These are phyloP conservation scores for Penicillium silybi DNA, from an alignment of 495 filamentous ascomycete genomes.

Conservation along the genomic window DNA sequence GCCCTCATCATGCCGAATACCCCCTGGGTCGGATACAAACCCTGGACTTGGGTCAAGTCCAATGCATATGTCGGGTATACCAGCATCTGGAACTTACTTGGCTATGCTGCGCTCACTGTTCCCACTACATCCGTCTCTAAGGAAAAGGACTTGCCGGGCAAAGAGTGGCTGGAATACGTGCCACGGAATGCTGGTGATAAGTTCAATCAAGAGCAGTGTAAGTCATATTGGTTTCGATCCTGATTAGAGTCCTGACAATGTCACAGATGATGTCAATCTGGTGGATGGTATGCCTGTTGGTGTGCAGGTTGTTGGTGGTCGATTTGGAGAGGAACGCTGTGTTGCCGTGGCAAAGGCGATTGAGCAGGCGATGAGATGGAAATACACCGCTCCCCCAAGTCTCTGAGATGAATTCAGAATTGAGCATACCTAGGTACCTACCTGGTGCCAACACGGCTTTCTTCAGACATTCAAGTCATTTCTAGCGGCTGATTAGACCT, in stretches of 20 bases:
- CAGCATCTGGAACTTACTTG: constrained; percentile 63
- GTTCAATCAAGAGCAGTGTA: constrained; percentile 45
- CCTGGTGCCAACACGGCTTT: too few species aligned
- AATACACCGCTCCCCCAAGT: constrained; percentile 3
- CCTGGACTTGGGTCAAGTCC: constrained; percentile 47
- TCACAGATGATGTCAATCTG: constrained; percentile 38
- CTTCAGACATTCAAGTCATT: too few species aligned
- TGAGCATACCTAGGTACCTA: too few species aligned
- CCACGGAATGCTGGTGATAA: constrained; percentile 38
- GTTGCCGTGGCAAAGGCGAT: constrained; percentile 43
- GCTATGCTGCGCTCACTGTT: constrained; percentile 58
- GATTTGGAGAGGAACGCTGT: constrained; percentile 46
- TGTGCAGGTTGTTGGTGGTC: constrained; percentile 51
- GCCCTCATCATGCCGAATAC: constrained; percentile 60
- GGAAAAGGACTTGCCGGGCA: constrained; percentile 22
- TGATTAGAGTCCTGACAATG: not conserved
- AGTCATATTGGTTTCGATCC: not conserved
- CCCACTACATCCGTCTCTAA: constrained; percentile 43
- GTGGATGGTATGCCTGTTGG: constrained; percentile 51
- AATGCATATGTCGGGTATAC: constrained; percentile 61
- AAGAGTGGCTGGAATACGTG: constrained; percentile 31
- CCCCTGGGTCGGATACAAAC: constrained; percentile 50
- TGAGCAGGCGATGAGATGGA: constrained; percentile 20
- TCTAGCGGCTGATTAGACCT: too few species aligned
- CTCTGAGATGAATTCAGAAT: constrained; percentile 8